These are phyloP conservation scores for Leccinum longicurvipes DNA, from an alignment of 768 basidiomycete genomes.

Conservation along the genomic window DNA sequence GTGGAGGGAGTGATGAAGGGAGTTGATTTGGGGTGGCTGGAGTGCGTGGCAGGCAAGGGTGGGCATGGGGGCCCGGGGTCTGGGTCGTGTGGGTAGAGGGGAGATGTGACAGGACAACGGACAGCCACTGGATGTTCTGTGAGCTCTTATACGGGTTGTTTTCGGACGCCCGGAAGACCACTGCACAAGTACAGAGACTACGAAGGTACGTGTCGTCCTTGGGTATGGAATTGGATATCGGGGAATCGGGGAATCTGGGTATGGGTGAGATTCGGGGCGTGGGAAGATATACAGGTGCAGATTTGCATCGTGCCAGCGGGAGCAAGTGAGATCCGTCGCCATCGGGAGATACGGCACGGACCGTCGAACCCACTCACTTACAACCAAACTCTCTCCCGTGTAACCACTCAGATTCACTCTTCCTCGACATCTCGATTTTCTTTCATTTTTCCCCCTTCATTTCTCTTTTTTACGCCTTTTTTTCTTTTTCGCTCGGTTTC, in stretches of 20 bases:
- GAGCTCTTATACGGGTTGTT: conserved; percentile 20
- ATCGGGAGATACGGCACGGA: conserved; percentile 63
- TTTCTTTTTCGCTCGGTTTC: no score
- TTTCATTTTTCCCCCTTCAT: conserved; percentile 31
- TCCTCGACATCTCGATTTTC: no score
- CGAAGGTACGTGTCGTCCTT: conserved; percentile 22
- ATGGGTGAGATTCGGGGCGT: conserved; percentile 20
- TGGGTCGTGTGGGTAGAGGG: conserved; percentile 29
- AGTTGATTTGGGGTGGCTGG: conserved; percentile 23
- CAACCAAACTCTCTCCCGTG: neutral
- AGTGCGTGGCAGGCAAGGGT: conserved; percentile 15
- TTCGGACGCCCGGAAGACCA: neutral
- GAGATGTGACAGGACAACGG: conserved; percentile 10
- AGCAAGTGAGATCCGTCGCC: conserved; percentile 48
- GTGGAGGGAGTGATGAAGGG: conserved; percentile 19
- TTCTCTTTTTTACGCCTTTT: conserved; percentile 8
- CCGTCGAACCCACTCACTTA: conserved; percentile 23
- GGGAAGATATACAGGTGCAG: conserved; percentile 27
- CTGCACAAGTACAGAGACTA: conserved; percentile 8
- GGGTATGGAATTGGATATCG: conserved; percentile 14
- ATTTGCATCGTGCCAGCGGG: conserved; percentile 32
- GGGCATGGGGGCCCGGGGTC: conserved; percentile 12
- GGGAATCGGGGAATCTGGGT: conserved; percentile 29
- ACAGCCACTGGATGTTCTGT: conserved; percentile 19
- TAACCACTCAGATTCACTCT: conserved; percentile 8